A percentile compares a stretch with the other conserved stretches of the same genome.
phyloP scores from a whole-genome alignment of 192 early-diverging fungal genomes.

The Dissophora globulifera region DNA sequence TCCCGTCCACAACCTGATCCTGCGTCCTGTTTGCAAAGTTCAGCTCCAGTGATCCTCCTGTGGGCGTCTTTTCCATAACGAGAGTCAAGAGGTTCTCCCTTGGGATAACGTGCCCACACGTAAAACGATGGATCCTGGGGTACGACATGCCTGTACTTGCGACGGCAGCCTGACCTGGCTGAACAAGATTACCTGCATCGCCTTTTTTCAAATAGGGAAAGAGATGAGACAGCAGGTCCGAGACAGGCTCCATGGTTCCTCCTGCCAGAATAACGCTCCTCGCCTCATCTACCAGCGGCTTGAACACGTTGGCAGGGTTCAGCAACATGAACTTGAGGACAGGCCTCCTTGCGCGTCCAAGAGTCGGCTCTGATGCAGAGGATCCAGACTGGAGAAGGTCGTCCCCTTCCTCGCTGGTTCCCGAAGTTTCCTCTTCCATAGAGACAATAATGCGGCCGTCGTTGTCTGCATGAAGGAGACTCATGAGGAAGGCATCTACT shows the following conservation, averaged over 20 bases:
- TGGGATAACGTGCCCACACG: slow-evolving; percentile 90
- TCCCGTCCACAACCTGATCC: slow-evolving; percentile 67
- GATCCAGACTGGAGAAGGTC: background rate
- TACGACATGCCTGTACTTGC: background rate
- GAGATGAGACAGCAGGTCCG: slow-evolving; percentile 45
- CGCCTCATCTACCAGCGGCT: slow-evolving; percentile 80
- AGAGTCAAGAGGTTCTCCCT: slow-evolving; percentile 76
- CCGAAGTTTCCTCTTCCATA: slow-evolving; percentile 2
- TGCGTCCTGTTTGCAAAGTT: slow-evolving; percentile 68
- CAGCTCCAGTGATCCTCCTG: slow-evolving; percentile 71
- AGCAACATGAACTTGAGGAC: slow-evolving; percentile 86
- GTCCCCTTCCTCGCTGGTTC: background rate
- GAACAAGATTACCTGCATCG: background rate
- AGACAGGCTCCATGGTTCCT: slow-evolving; percentile 92
- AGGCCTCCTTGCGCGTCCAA: background rate
- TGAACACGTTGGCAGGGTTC: slow-evolving; percentile 84
- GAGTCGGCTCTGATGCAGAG: slow-evolving; percentile 2
- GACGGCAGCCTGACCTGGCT: background rate
- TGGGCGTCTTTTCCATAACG: slow-evolving; percentile 72
- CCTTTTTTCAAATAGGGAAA: slow-evolving; percentile 39
- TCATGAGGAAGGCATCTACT: slow-evolving; percentile 66
- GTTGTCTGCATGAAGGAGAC: slow-evolving; percentile 66
- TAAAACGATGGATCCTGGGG: slow-evolving; percentile 69
- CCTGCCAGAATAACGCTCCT: slow-evolving; percentile 88
- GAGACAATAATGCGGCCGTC: slow-evolving; percentile 77